Evolutionary conservation across 805 yeast genomes (phyloP), one percentile per base, ranked within the genome.

Genomic region (Vanderwaltozyma polyspora): DNA sequence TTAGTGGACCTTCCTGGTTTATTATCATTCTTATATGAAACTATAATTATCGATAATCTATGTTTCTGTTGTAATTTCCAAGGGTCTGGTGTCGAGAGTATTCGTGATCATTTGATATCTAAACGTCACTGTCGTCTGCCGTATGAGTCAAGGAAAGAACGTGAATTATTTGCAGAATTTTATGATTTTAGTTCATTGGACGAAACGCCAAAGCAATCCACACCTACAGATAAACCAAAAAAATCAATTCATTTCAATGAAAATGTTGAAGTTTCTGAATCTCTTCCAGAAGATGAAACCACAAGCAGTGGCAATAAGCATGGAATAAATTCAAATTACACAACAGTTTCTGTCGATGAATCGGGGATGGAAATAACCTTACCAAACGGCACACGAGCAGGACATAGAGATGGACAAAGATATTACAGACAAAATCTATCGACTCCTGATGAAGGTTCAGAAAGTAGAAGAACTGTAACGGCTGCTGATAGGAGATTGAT

Each of bases 101-200:
- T 83, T 9, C 76, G 95, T 45, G 91, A 84, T 28, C 99, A 91
- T 57, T 79, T 85, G 81, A 48, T 67, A 4, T 70, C 80, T 7
- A 91, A 91, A 58, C 75, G 85, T 38, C 99, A 91, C 57, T 80
- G 89, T 63, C 72, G 75, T 51, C 69, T 91, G 40, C 96, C 97
- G 1, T 91, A 81, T 58, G 97, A 91, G 48, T 59, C 74, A 0
- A 79, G 74, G 35, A 79, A 78, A 37, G 94, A 91, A 49, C 76
- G 76, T 50, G 68, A 76, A 31, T 80, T 78, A 49, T 67, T 89
- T 29, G 71, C 86, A 0, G 79, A 75, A 27, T 91, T 79, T 51
- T 91, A 91, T 53, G 95, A 89, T 53, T 87, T 84, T 60, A 64
- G 78, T 3, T 68, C 83, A 1, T 66, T 86, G 1, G 76, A 76